These are phyloP conservation scores for Phytophthora capsici DNA, from an alignment of 352 stramenopile genomes.

Conservation along the genomic window DNA sequence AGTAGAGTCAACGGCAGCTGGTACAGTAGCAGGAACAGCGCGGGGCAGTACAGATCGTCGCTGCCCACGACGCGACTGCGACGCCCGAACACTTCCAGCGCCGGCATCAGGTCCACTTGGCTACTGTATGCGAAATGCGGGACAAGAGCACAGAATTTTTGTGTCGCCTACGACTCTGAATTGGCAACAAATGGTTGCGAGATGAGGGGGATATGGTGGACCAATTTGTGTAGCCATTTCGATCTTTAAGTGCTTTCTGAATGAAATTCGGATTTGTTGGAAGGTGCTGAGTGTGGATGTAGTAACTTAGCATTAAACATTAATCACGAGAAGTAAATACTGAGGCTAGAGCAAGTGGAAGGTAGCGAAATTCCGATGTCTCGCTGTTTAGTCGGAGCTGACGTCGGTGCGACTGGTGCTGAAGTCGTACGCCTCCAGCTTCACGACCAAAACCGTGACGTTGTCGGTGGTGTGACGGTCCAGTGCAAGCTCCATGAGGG, in stretches of 20 bases:
- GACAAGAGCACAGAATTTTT: conserved; percentile 6
- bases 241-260: background rate
- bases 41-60: conserved; percentile 87
- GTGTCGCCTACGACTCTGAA: background rate
- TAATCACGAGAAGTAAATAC: conserved; percentile 36
- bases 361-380: conserved; percentile 15
- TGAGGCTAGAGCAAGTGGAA: conserved; percentile 10
- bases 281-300: background rate
- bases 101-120: conserved; percentile 55
- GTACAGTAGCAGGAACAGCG: conserved; percentile 78
- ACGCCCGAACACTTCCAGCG: conserved; percentile 84
- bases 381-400: conserved; percentile 25
- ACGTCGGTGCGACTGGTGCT: conserved; percentile 33
- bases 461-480: conserved; percentile 72
- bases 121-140: conserved; percentile 30
- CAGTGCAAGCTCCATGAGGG: conserved; percentile 68
- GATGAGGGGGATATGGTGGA: background rate
- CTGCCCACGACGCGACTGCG: conserved; percentile 84
- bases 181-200: background rate
- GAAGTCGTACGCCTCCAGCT: conserved; percentile 64
- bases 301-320: conserved; percentile 35
- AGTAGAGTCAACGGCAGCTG: conserved; percentile 76
- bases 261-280: background rate
- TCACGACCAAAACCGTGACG: conserved; percentile 78
- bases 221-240: conserved; percentile 7